A percentile compares a stretch with the other conserved stretches of the same genome.
Conservation (phyloP, 495 filamentous ascomycete species). For the Penicillium goetzii region DNA sequence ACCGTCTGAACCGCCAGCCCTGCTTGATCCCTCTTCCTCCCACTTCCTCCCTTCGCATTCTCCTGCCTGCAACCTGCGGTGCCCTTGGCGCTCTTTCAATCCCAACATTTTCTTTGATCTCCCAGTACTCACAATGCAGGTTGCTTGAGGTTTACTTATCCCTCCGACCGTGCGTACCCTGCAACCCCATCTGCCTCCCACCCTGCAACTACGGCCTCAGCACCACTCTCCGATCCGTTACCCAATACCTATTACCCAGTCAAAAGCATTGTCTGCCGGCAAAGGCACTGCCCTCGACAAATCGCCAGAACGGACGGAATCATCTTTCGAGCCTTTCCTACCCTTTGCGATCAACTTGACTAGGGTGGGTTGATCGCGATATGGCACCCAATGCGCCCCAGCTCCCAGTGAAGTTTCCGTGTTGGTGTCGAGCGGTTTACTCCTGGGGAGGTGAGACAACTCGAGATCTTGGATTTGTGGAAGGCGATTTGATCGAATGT, state of each 20-base stretch:
- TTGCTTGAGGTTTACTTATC: conserved; percentile 20
- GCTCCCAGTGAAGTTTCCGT: conserved; percentile 86
- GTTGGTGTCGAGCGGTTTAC: conserved; percentile 93
- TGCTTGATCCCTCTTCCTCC: conserved; percentile 24
- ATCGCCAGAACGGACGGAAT: neutral
- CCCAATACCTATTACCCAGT: neutral
- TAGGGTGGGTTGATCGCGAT: conserved; percentile 32
- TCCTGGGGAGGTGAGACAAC: conserved; percentile 98
- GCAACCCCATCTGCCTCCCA: conserved; percentile 21
- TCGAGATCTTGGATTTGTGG: conserved; percentile 91
- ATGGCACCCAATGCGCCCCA: conserved; percentile 65
- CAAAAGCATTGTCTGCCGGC: neutral
- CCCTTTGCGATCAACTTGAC: conserved; percentile 5
- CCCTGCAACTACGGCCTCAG: conserved; percentile 9
- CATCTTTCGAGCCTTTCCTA: neutral
- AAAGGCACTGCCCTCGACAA: neutral
- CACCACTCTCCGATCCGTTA: neutral
- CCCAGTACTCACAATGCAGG: conserved; percentile 16
- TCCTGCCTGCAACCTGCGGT: conserved; percentile 8
- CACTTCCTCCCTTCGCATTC: conserved; percentile 18
- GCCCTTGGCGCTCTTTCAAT: conserved; percentile 8
- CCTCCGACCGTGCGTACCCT: conserved; percentile 27
- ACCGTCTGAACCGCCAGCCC: conserved; percentile 32
- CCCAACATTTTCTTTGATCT: conserved; percentile 8
- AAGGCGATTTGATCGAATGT: conserved; percentile 97